These are phyloP conservation scores for Biscogniauxia marginata DNA, from an alignment of 2,329 filamentous ascomycete species.

Conservation along the genomic window DNA sequence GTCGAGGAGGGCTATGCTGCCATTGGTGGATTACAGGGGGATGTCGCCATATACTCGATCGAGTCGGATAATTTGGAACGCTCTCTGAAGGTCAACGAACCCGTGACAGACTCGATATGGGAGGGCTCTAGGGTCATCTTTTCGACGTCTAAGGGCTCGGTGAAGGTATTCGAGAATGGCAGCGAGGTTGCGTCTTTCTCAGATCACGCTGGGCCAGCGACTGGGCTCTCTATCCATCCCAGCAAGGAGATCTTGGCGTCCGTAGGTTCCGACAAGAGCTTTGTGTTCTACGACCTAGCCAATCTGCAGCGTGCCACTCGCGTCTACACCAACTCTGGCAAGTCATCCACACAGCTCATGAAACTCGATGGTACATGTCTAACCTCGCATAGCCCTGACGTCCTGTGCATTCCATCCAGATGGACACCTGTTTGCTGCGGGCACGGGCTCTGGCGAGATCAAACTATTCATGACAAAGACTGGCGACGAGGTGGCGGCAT, in stretches of 20 bases:
- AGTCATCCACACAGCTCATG: constrained; percentile 34
- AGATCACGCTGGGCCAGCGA: constrained; percentile 82
- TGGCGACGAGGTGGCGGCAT: constrained; percentile 73
- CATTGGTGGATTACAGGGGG: constrained; percentile 72
- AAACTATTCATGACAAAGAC: constrained; percentile 87
- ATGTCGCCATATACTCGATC: constrained; percentile 73
- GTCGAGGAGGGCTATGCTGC: constrained; percentile 64
- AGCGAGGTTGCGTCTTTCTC: constrained; percentile 66
- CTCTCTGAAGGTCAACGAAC: constrained; percentile 63
- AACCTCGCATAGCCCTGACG: constrained; percentile 58
- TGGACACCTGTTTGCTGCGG: constrained; percentile 87
- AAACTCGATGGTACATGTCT: not conserved
- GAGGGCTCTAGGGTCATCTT: constrained; percentile 67
- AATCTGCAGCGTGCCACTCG: constrained; percentile 69
- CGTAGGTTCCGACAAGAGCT: constrained; percentile 87
- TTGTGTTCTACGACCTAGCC: constrained; percentile 81
- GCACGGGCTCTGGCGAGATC: constrained; percentile 76
- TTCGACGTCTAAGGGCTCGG: constrained; percentile 70
- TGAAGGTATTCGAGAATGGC: constrained; percentile 78
- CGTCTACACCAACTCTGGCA: constrained; percentile 77
- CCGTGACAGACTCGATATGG: constrained; percentile 67
- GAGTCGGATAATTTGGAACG: constrained; percentile 66
- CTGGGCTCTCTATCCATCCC: constrained; percentile 76
- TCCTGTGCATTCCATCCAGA: constrained; percentile 90
- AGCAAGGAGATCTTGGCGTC: constrained; percentile 81